Base-by-base conservation (phyloP, 192 early-diverging fungal genomes). In the Coemansia sp. region DNA sequence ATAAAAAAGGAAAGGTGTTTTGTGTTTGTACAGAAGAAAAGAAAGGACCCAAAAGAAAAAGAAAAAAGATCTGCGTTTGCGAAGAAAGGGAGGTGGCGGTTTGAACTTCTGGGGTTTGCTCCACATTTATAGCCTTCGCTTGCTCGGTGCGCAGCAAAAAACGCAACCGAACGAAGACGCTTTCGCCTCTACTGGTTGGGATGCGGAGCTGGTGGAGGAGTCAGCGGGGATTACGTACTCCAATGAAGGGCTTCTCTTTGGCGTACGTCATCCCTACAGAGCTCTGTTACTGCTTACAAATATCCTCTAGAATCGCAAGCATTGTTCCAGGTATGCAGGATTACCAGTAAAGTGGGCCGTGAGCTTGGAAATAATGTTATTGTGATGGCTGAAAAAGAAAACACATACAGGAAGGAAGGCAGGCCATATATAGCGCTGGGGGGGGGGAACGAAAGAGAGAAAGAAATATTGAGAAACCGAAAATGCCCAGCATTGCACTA, bases 391-490 rank as follows among this genome's bases (percentile, higher is more conserved):
- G n/a, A n/a, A n/a, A 25, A 49, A 25, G 23, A 13, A 25, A 49
- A 49, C 21, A 49, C 6, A 13, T 0, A 13, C 12, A 25, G 0
- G 25, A 49, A 21, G 6, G 16, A 46, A 16, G 28, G 42, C 40
- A 40, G 59, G 35, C 21, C 4, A 16, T 18, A 57, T n/a, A 28
- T 7, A 26, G 10, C 8, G 39, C 12, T 5, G 20, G 8, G 59
- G 2, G 16, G 18, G 37, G 35, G 42, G 28, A 40, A 40, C 1
- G 8, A 40, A 46, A n/a, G 6, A 20, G 18, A 23, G 21, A 55
- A 35, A 40, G 53, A 61, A 49, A 51, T 23, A n/a, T 15, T 51
- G 21, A 63, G 35, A 42, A 52, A 52, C 20, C 34, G 57, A 35
- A 61, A 8, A 59, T n/a, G n/a, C n/a, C n/a, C n/a, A n/a, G n/a